Conservation (phyloP, 768 basidiomycete genomes). For the Mrakia gelida region DNA sequence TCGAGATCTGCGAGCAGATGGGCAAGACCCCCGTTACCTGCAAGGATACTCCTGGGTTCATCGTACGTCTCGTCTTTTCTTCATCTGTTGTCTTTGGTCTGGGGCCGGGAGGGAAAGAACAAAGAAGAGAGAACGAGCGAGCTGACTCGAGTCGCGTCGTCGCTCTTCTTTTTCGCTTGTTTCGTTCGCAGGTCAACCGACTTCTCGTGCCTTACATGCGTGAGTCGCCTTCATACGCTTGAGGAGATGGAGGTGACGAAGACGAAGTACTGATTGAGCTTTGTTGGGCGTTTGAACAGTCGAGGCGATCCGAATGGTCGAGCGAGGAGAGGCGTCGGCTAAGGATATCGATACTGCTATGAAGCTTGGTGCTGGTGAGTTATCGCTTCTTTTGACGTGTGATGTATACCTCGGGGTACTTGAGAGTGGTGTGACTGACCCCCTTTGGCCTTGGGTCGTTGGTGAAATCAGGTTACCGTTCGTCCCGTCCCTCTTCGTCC, state of each 20-base stretch:
- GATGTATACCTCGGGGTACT: neutral
- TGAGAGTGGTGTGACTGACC: neutral
- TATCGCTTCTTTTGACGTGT: too few species aligned
- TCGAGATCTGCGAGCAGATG: constrained; percentile 45
- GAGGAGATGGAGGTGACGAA: too few species aligned
- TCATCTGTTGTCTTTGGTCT: neutral
- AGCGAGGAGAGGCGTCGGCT: constrained; percentile 48
- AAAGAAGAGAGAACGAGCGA: too few species aligned
- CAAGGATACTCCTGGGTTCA: constrained; percentile 51
- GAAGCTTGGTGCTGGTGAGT: constrained; percentile 49
- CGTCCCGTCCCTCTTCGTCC: neutral
- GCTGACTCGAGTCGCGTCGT: too few species aligned
- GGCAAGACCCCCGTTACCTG: constrained; percentile 47
- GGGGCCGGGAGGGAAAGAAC: neutral
- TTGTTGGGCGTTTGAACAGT: constrained; percentile 34
- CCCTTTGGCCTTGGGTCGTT: constrained; percentile 35
- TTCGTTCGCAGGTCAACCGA: constrained; percentile 5
- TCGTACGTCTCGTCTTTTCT: constrained; percentile 46
- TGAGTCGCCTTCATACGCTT: constrained; percentile 33
- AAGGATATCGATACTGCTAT: constrained; percentile 50
- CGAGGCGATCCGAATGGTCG: constrained; percentile 49
- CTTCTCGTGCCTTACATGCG: constrained; percentile 48
- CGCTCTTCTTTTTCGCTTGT: neutral
- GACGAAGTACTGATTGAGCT: too few species aligned
- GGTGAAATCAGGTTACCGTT: constrained; percentile 36